These are phyloP conservation scores for Phanerodontia chrysosporium DNA, from an alignment of 768 basidiomycete genomes.

Conservation along the genomic window DNA sequence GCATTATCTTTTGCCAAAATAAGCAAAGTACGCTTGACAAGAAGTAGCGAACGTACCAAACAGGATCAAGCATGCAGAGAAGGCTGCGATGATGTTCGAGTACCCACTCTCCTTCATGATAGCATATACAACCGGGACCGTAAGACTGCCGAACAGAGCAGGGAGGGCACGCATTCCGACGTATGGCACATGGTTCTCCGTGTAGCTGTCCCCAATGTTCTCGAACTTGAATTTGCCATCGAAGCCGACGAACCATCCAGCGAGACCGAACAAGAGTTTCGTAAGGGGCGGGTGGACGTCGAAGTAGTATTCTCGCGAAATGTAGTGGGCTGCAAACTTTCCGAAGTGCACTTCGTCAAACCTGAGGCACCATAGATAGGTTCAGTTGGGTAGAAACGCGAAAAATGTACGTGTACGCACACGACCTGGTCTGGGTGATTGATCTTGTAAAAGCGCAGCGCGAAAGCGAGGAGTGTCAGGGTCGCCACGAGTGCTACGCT, in stretches of 20 bases:
- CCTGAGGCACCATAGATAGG: conserved; percentile 34
- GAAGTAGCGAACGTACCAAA: conserved; percentile 61
- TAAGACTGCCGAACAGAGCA: conserved; percentile 86
- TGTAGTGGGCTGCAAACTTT: conserved; percentile 95
- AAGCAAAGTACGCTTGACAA: not conserved
- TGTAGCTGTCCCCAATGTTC: conserved; percentile 92
- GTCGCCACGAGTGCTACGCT: conserved; percentile 58
- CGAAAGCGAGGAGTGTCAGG: conserved; percentile 75
- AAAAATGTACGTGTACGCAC: conserved; percentile 41
- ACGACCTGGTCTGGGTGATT: conserved; percentile 93
- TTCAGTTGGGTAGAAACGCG: not conserved
- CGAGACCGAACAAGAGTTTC: conserved; percentile 89
- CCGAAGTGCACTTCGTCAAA: conserved; percentile 99
- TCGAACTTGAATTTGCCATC: conserved; percentile 94
- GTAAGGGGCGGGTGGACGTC: conserved; percentile 98
- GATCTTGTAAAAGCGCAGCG: conserved; percentile 89
- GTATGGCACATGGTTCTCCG: conserved; percentile 82
- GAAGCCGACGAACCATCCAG: conserved; percentile 96
- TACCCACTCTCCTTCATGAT: conserved; percentile 99
- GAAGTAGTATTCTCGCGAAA: conserved; percentile 93
- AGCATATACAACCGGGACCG: conserved; percentile 85
- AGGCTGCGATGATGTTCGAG: conserved; percentile 84
- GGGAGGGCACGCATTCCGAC: conserved; percentile 91
- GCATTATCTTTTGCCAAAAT: conserved; percentile 77
- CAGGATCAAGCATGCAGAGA: conserved; percentile 80